phyloP scores from a whole-genome alignment of 176 grass and related monocot species.

The Avena insularis region DNA sequence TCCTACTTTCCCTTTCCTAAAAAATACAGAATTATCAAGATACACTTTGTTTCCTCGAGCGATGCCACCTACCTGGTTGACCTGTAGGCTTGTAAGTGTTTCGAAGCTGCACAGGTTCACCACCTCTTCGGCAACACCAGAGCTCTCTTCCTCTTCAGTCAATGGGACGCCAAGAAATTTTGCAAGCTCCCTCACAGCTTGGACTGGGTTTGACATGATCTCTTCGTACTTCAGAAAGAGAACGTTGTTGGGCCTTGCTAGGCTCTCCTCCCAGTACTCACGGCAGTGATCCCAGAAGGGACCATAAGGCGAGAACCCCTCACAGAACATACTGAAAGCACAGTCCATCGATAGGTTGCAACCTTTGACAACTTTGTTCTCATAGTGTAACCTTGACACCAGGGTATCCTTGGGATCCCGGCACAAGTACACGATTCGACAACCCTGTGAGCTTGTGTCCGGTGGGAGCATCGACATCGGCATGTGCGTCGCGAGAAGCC shows the following conservation, averaged over 20 bases:
- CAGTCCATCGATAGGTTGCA: not conserved
- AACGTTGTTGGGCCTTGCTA: not conserved
- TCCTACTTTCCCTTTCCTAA: slow-evolving; percentile 6
- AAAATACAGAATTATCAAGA: not conserved
- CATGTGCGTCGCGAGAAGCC: slow-evolving; percentile 6
- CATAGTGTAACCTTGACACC: not conserved
- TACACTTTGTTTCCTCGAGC: not conserved
- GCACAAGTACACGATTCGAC: not conserved
- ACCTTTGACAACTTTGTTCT: not conserved
- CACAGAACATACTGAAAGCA: not conserved
- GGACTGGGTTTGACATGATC: not conserved
- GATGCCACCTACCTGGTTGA: not conserved
- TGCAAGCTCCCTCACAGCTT: not conserved
- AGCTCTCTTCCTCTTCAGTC: not conserved
- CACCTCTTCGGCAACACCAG: not conserved
- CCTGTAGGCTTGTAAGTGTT: not conserved
- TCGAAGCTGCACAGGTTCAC: slow-evolving; percentile 5
- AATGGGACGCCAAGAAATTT: not conserved
- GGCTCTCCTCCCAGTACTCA: slow-evolving; percentile 22
- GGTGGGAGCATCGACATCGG: not conserved
- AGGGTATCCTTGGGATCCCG: slow-evolving; percentile 9
- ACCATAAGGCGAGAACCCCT: not conserved
- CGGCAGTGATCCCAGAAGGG: slow-evolving; percentile 26
- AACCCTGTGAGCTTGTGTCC: rapidly evolving
- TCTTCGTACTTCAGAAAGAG: slow-evolving; percentile 26